These are phyloP conservation scores for Suillus luteus DNA, from an alignment of 768 basidiomycete genomes.

Conservation along the genomic window DNA sequence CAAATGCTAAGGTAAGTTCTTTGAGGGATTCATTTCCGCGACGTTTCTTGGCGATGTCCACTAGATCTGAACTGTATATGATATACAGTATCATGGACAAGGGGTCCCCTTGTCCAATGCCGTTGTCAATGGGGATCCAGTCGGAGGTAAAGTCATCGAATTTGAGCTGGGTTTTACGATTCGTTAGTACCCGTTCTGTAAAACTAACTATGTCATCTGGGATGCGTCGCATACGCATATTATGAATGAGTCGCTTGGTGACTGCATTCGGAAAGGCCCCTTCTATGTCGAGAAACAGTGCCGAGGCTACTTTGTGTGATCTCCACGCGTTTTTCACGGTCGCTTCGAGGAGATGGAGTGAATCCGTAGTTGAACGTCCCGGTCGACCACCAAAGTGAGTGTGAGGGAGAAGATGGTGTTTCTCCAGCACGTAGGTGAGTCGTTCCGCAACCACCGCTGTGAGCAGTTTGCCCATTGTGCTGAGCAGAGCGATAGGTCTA, in stretches of 20 bases:
- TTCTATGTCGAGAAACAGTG: neutral
- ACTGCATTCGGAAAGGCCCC: neutral
- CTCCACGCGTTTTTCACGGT: neutral
- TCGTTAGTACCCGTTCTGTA: neutral
- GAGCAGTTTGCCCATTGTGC: neutral
- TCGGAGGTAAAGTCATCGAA: neutral
- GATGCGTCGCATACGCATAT: neutral
- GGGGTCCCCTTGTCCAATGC: neutral
- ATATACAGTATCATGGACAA: neutral
- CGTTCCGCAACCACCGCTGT: neutral
- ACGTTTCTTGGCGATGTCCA: fast-evolving
- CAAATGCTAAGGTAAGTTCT: neutral
- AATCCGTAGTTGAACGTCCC: neutral
- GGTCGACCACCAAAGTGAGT: neutral
- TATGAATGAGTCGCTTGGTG: neutral
- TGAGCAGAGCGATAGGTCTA: neutral
- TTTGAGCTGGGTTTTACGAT: neutral
- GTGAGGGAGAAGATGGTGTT: neutral
- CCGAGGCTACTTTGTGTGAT: neutral
- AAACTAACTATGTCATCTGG: neutral
- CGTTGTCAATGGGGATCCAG: neutral
- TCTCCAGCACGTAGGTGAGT: fast-evolving
- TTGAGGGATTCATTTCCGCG: fast-evolving
- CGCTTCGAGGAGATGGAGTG: neutral
- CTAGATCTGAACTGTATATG: neutral